These are phyloP conservation scores for Ammopiptanthus mongolicus DNA, from an alignment of 306 rosid genomes.

Conservation along the genomic window DNA sequence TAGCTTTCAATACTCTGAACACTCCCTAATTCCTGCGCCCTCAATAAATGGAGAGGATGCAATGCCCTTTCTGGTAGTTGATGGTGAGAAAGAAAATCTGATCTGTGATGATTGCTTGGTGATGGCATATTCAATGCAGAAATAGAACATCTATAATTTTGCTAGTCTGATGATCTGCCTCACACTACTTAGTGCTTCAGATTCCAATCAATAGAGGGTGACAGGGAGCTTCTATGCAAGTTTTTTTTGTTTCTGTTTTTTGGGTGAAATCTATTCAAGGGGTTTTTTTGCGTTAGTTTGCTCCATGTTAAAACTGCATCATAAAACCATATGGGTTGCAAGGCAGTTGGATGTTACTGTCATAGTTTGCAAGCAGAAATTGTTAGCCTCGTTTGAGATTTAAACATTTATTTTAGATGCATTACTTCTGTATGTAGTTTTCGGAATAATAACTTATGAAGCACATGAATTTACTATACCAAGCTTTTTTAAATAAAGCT, in stretches of 20 bases:
- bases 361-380: not conserved
- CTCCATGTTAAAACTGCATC: not conserved
- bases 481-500: no score
- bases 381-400: no score
- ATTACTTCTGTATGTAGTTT: no score
- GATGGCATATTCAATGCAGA: not conserved
- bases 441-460: no score
- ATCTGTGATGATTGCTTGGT: not conserved
- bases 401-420: no score
- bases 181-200: not conserved
- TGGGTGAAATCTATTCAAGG: not conserved
- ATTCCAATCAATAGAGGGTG: not conserved
- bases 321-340: not conserved
- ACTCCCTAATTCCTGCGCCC: not conserved
- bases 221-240: not conserved
- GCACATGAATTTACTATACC: no score
- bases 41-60: not conserved
- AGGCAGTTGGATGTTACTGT: not conserved
- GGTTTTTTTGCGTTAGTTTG: not conserved
- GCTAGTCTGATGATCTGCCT: not conserved
- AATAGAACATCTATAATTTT: not conserved
- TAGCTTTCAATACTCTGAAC: not conserved
- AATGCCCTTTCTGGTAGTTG: not conserved
- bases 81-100: not conserved
- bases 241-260: not conserved